Conservation (phyloP, 176 grass and related monocot species). For the Avena atlantica region DNA sequence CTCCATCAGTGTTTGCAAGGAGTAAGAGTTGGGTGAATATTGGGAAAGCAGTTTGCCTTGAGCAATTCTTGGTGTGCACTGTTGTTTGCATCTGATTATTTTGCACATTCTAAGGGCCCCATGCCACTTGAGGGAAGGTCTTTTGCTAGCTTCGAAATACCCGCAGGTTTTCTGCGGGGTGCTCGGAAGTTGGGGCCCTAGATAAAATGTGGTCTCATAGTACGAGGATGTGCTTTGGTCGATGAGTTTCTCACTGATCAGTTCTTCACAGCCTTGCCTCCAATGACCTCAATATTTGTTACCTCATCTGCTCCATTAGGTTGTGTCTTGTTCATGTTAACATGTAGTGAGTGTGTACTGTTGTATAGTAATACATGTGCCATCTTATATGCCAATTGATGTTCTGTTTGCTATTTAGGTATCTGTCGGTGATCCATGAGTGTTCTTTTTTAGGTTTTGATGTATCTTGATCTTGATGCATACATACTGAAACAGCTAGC, state of each 20-base stretch:
- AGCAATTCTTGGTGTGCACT: neutral
- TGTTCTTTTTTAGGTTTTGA: neutral
- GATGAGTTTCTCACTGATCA: constrained; percentile 38
- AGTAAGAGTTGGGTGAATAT: neutral
- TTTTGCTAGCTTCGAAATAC: constrained; percentile 69
- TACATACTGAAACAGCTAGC: neutral
- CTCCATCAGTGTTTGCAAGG: neutral
- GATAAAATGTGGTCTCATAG: constrained; percentile 72
- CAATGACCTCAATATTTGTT: constrained; percentile 58
- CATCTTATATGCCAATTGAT: neutral
- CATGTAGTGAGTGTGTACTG: neutral
- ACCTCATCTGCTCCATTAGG: neutral
- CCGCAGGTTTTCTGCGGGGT: constrained; percentile 70
- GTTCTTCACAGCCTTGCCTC: constrained; percentile 74
- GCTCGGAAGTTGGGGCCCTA: constrained; percentile 57
- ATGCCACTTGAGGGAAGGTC: constrained; percentile 66
- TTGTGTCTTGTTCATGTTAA: neutral
- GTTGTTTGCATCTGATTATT: neutral
- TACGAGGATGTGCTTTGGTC: constrained; percentile 68
- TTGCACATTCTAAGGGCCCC: constrained; percentile 34
- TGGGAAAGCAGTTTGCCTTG: neutral
- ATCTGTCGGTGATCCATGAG: neutral
- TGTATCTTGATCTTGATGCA: neutral
- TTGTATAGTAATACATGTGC: too few species aligned
- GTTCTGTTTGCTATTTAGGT: neutral